phyloP scores from a whole-genome alignment of 129 eudicot species.

The Helianthus annuus region DNA sequence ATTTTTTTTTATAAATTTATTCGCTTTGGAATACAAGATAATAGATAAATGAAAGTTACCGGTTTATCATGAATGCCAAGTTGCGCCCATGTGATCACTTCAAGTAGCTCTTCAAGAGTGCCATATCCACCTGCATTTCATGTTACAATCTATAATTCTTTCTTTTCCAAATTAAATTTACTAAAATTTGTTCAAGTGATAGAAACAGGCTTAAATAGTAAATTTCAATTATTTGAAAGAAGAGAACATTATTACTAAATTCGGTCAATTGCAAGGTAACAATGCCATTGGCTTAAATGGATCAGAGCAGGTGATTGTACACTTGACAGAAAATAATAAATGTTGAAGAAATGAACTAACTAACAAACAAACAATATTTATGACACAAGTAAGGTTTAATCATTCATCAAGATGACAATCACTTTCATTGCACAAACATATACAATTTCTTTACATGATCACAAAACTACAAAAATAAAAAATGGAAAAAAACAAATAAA shows the following conservation, averaged over 20 bases:
- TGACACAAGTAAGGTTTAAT: conserved; percentile 14
- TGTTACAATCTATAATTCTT: conserved; percentile 17
- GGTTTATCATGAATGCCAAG: conserved; percentile 63
- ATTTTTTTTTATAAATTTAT: not conserved
- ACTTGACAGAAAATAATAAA: conserved; percentile 20
- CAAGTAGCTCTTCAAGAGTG: conserved; percentile 62
- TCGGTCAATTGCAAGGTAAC: not conserved
- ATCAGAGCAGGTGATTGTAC: conserved; percentile 28
- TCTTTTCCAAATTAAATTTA: conserved; percentile 8
- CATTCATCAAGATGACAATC: conserved; percentile 9
- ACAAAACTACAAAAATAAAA: not conserved
- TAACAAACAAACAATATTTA: conserved; percentile 6
- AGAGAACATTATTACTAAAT: conserved; percentile 1
- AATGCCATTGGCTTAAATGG: conserved; percentile 31
- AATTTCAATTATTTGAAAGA: not conserved
- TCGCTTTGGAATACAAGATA: conserved; percentile 3
- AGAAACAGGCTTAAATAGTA: conserved; percentile 6
- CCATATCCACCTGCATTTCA: conserved; percentile 56
- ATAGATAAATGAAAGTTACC: conserved; percentile 24
- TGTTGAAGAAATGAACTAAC: conserved; percentile 15
- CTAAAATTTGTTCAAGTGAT: not conserved
- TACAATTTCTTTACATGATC: conserved; percentile 27
- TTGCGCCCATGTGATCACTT: conserved; percentile 66
- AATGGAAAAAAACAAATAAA: not conserved
- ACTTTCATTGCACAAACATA: conserved; percentile 9